Evolutionary conservation across 2,329 filamentous ascomycete species (phyloP), one percentile per base, ranked within the genome.

Genomic region (Cadophora sp.): DNA sequence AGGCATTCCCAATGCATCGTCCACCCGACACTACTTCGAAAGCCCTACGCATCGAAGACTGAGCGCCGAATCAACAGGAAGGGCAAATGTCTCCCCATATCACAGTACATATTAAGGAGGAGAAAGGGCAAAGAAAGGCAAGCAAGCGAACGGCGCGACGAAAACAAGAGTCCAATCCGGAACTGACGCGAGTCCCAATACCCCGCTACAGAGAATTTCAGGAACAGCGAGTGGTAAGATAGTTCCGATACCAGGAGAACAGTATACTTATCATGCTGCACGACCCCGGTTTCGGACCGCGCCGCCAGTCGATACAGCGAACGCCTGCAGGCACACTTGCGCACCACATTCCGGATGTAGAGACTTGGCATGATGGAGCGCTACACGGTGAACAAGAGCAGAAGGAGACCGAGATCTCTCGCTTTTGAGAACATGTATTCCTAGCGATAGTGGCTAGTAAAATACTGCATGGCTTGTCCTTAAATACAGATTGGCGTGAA

Each of bases 121-220:
- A 40, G 26, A 12, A 48, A 50, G 26, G 59, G 16, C 59, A 48
- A 31, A 48, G 26, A 46, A 27, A 62, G 40, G 43, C 43, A 48
- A 48, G 43, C 59, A 50, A 31, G 56, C 59, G 43, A 50, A 50
- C 37, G 19, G 27, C 40, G 29, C 27, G 9, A 43, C 19, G 26
- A 62, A 46, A 62, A 62, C 40, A 46, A 62, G 12, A 48, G 43
- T 62, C 59, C 59, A 62, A 62, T 62, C 37, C 59, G 40, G 26
- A 22, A 27, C 7, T 62, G 40, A 62, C 59, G 59, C 59, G 59
- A 62, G 22, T 62, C 24, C 59, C n/a, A 59, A 5, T n/a, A 31
- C 40, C 26, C 26, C 43, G 26, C 40, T 50, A 12, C 27, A 50
- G 27, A 19, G 9, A 26, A 22, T 29, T 43, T 34, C 59, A 50